These are phyloP conservation scores for Purshia tridentata DNA, from an alignment of 306 rosid genomes.

Conservation along the genomic window DNA sequence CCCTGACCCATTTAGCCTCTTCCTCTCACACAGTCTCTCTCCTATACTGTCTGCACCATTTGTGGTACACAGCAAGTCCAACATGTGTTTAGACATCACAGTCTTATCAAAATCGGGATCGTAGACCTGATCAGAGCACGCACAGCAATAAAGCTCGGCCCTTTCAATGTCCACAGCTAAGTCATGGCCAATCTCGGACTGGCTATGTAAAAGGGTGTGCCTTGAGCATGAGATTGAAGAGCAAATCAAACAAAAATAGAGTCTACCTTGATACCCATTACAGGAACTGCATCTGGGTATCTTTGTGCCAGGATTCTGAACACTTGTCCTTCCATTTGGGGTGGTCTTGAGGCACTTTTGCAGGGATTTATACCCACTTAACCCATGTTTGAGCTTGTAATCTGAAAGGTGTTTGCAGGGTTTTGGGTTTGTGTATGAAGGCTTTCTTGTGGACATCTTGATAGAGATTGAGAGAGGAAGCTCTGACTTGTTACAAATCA, in stretches of 20 bases:
- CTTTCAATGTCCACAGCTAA: constrained; percentile 74
- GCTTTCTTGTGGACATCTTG: constrained; percentile 56
- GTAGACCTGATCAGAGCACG: constrained; percentile 79
- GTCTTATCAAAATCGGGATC: constrained; percentile 82
- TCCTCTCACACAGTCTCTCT: constrained; percentile 77
- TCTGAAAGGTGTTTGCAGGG: constrained; percentile 76
- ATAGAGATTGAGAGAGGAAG: constrained; percentile 20
- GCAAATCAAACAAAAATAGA: constrained; percentile 71
- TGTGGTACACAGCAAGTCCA: constrained; percentile 27
- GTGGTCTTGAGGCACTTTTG: constrained; percentile 56
- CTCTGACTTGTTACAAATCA: constrained; percentile 28
- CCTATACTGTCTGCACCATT: constrained; percentile 58
- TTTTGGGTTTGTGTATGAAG: constrained; percentile 64
- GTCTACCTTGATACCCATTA: constrained; percentile 60
- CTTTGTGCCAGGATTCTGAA: constrained; percentile 44
- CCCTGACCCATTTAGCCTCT: constrained; percentile 46
- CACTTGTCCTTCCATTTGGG: constrained; percentile 61
- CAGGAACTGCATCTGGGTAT: constrained; percentile 74
- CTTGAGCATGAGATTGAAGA: constrained; percentile 63
- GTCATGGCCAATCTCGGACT: constrained; percentile 52
- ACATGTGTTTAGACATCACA: constrained; percentile 69
- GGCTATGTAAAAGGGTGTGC: constrained; percentile 57
- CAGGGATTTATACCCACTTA: constrained; percentile 65
- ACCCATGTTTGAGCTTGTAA: constrained; percentile 73
- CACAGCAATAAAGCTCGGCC: constrained; percentile 79